Base-by-base conservation (phyloP, 805 yeast species). In the Torulaspora franciscae region DNA sequence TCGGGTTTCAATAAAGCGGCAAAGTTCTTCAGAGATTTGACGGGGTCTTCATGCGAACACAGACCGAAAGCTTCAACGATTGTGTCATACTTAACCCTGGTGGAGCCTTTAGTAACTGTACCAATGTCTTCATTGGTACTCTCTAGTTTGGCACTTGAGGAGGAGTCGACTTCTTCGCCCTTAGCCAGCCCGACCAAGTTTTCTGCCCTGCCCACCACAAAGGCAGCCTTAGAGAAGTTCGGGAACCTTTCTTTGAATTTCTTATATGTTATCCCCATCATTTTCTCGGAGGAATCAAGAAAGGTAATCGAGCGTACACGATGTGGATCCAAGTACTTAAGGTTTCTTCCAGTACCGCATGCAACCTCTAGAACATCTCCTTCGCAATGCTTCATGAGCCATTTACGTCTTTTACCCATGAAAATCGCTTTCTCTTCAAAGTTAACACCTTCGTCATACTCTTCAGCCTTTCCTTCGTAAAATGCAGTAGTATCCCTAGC, bases 351-450 rank as follows among this genome's bases (percentile, higher is more conserved):
- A 0, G 99, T 93, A 47, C 99, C 99, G 60, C 95, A 86, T 0
- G 97, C 83, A 8, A 91, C 93, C 65, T 93, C 99, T 45, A 93
- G 69, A 1, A 89, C 96, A 61, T 93, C 96, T 17, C 99, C 99
- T 46, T 72, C 69, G 40, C 83, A 76, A 49, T 84, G 85, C 29
- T 71, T 76, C 89, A 85, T 85, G 37, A 85, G 64, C 85, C 93
- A 83, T 55, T 80, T 80, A 57, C 96, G 74, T 66, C 85, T 74
- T 57, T 71, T 73, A 46, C 82, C 74, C 70, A 73, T 64, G 32
- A 68, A 54, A 36, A 73, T 67, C 54, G 68, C 57, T 43, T 59
- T 65, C 53, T 73, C 76, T 72, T 81, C 68, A 70, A 68, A 45
- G 55, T 83, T 80, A 51, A 91, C 85, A 46, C 81, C 90, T 30